phyloP scores from a whole-genome alignment of 495 filamentous ascomycete genomes.

The Astrothelium macrocarpum region DNA sequence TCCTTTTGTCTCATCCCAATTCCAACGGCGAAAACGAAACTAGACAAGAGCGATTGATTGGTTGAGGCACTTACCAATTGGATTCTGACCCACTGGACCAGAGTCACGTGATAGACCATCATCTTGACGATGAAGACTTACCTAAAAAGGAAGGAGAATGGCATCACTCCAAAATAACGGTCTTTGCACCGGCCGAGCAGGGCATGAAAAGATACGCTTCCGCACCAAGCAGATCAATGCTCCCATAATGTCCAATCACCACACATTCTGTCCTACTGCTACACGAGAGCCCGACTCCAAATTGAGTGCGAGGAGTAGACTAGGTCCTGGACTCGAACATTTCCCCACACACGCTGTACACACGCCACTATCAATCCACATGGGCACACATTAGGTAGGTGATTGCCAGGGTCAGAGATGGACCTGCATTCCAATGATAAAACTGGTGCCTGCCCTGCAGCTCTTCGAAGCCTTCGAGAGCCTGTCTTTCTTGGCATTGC shows the following conservation, averaged over 20 bases:
- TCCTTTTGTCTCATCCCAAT: no score
- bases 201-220: not conserved
- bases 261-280: not conserved
- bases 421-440: conserved; percentile 3
- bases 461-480: not conserved
- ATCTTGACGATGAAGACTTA: no score
- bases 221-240: not conserved
- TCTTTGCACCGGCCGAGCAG: not conserved
- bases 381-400: conserved; percentile 3
- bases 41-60: no score
- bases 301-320: no score
- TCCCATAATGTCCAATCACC: not conserved
- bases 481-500: not conserved
- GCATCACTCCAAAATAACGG: not conserved
- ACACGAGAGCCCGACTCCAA: no score
- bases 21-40: no score
- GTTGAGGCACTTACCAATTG: no score
- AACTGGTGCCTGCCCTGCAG: not conserved
- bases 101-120: no score
- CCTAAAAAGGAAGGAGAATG: not conserved
- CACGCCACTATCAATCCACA: not conserved
- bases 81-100: no score
- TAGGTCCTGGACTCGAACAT: no score
- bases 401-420: not conserved
- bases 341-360: not conserved